Evolutionary conservation across 2,329 filamentous ascomycete genomes (phyloP).

Genomic region (Neopestalotiopsis clavispora): DNA sequence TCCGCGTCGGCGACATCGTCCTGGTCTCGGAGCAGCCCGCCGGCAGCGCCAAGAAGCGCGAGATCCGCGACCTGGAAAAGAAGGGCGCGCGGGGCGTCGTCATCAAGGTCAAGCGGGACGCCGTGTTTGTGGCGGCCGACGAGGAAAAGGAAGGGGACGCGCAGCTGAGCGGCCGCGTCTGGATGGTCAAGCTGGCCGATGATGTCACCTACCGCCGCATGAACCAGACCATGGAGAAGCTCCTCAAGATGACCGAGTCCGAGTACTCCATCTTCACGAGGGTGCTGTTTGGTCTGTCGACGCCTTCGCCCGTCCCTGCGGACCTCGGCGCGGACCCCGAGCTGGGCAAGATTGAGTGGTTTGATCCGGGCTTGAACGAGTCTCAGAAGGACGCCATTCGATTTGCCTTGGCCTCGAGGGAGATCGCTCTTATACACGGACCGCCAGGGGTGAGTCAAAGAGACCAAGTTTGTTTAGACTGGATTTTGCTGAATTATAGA

Average conservation of each 20-base stretch:
- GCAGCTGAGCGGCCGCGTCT: conserved; percentile 54
- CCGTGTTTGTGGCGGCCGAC: conserved; percentile 71
- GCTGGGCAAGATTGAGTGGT: conserved; percentile 58
- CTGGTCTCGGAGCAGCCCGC: conserved; percentile 76
- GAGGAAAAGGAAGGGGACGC: conserved; percentile 58
- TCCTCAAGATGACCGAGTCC: conserved; percentile 61
- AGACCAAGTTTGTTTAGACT: neutral
- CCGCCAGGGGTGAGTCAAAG: conserved; percentile 71
- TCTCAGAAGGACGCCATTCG: conserved; percentile 71
- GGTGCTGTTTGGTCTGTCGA: conserved; percentile 65
- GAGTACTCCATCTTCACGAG: conserved; percentile 65
- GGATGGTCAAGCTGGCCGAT: conserved; percentile 71
- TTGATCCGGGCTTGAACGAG: conserved; percentile 66
- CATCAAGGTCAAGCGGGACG: conserved; percentile 61
- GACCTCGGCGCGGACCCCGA: conserved; percentile 47
- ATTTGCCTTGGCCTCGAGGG: conserved; percentile 83
- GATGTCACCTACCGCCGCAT: conserved; percentile 71
- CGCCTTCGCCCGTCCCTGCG: conserved; percentile 51
- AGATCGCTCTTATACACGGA: conserved; percentile 90
- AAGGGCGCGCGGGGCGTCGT: conserved; percentile 75
- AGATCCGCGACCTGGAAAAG: conserved; percentile 72
- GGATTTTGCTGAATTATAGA: neutral
- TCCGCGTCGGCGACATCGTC: conserved; percentile 80
- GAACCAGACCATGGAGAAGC: conserved; percentile 65
- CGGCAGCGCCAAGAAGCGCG: conserved; percentile 73